Conservation (phyloP, 805 yeast genomes). For the Spencermartinsiella europaea region DNA sequence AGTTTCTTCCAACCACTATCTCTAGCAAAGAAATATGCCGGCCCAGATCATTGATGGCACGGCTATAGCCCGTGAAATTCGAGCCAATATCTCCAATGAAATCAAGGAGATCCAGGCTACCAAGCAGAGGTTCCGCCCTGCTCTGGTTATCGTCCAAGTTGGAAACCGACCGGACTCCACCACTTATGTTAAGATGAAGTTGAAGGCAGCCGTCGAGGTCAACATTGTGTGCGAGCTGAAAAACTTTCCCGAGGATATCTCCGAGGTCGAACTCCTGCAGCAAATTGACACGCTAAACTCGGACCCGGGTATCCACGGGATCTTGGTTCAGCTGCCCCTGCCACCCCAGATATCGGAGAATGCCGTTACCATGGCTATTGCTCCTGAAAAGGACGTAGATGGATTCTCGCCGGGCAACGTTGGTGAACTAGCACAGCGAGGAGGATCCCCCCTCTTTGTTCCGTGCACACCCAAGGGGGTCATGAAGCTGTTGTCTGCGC, state of each 20-base stretch:
- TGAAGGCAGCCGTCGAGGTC: constrained; percentile 83
- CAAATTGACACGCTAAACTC: constrained; percentile 61
- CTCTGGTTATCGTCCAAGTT: constrained; percentile 79
- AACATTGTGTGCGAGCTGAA: constrained; percentile 63
- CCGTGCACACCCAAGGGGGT: constrained; percentile 98
- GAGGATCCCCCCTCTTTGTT: constrained; percentile 73
- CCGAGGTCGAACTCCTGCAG: constrained; percentile 53
- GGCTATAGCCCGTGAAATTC: constrained; percentile 45
- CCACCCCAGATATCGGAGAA: constrained; percentile 79
- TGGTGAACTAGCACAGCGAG: constrained; percentile 85
- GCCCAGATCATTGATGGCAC: constrained; percentile 53
- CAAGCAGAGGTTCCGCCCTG: constrained; percentile 52
- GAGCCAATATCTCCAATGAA: constrained; percentile 48
- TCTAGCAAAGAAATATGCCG: no score
- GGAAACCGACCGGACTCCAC: constrained; percentile 87
- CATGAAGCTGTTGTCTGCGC: constrained; percentile 68
- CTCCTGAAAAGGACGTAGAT: constrained; percentile 83
- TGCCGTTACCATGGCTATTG: constrained; percentile 73
- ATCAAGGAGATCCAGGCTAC: constrained; percentile 39
- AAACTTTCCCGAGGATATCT: constrained; percentile 56
- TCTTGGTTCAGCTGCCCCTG: constrained; percentile 84
- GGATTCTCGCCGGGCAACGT: constrained; percentile 87
- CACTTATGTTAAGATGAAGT: constrained; percentile 86
- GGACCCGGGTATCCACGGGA: constrained; percentile 76
- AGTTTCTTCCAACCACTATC: no score